These are phyloP conservation scores for Cornus kousa DNA, from an alignment of 148 eudicot species.

Conservation along the genomic window DNA sequence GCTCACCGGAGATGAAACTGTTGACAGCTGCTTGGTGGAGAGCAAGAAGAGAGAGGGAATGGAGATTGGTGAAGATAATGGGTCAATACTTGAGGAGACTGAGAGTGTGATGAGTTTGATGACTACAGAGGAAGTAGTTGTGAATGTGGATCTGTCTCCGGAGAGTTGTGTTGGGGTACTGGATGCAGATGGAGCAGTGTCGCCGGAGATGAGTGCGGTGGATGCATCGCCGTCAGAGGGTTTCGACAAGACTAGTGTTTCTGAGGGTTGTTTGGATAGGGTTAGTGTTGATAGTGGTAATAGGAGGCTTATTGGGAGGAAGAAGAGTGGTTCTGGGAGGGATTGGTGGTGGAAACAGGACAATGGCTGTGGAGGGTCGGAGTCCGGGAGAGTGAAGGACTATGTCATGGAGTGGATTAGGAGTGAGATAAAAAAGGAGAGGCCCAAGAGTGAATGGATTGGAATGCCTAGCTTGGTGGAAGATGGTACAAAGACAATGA, in stretches of 20 bases:
- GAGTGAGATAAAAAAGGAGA: conserved; percentile 87
- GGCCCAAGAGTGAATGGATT: conserved; percentile 57
- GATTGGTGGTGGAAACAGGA: conserved; percentile 99
- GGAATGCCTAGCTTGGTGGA: conserved; percentile 29
- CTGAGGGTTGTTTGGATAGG: conserved; percentile 62
- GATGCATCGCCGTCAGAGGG: conserved; percentile 56
- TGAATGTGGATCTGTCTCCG: conserved; percentile 51
- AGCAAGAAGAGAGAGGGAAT: conserved; percentile 18
- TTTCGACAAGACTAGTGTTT: conserved; percentile 55
- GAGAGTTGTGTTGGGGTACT: conserved; percentile 31
- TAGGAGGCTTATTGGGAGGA: conserved; percentile 45
- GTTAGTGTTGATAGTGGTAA: conserved; percentile 66
- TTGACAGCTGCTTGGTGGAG: conserved; percentile 14
- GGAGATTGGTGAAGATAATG: conserved; percentile 43
- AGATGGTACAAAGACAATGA: conserved; percentile 2
- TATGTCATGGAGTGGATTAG: conserved; percentile 99
- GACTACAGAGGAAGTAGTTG: conserved; percentile 41
- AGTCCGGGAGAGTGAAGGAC: conserved; percentile 76
- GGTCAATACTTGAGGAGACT: conserved; percentile 66
- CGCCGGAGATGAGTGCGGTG: conserved; percentile 28
- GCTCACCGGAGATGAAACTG: conserved; percentile 35
- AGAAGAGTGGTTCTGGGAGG: conserved; percentile 53
- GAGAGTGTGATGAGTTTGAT: conserved; percentile 62
- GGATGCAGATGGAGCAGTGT: conserved; percentile 17
- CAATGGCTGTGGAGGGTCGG: conserved; percentile 42